Base-by-base conservation (phyloP, 78 protist genomes). In the Polysphondylium violaceum region DNA sequence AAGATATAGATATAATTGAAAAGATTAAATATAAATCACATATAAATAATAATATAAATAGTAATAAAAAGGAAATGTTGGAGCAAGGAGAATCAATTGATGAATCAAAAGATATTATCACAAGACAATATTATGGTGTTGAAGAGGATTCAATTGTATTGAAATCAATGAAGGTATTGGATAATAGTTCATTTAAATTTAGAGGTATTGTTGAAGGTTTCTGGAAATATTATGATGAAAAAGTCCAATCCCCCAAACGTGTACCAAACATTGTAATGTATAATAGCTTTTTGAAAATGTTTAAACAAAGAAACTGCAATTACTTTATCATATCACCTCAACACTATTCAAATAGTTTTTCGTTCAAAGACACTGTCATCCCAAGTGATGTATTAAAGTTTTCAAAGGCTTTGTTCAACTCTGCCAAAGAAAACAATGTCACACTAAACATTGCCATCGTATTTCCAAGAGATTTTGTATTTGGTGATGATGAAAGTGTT, bases 151-250 rank as follows among this genome's bases (percentile, higher is more conserved):
- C 55, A 17, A 36, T 83, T 4, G 79, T 83, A 6, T 59, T 69
- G 17, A 67, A 83, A 27, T 72, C 78, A 72, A 69, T 16, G 38
- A 50, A 21, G 31, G 23, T 29, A 36, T 25, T 17, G 21, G n/a
- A 12, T 50, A 50, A 27, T 50, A 0, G 36, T 55, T 41, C 47
- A 35, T 31, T 83, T 17, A 67, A 55, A 83, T 69, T 33, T 41
- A 67, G 76, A 59, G 91, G 91, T 67, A 71, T 83, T 58, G 43
- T 69, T 38, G 91, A 83, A 5, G 91, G 91, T 53, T 31, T 83
- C 16, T 78, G 88, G 91, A 61, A 23, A 16, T 27, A 2, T 44
- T 17, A 69, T 44, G 12, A 3, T 14, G 25, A 25, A 23, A 47
- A 14, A 0, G 5, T 12, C 19, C n/a, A 43, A 25, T 3, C 1